These are phyloP conservation scores for Epichloe glyceriae DNA, from an alignment of 2,329 filamentous ascomycete genomes.

Conservation along the genomic window DNA sequence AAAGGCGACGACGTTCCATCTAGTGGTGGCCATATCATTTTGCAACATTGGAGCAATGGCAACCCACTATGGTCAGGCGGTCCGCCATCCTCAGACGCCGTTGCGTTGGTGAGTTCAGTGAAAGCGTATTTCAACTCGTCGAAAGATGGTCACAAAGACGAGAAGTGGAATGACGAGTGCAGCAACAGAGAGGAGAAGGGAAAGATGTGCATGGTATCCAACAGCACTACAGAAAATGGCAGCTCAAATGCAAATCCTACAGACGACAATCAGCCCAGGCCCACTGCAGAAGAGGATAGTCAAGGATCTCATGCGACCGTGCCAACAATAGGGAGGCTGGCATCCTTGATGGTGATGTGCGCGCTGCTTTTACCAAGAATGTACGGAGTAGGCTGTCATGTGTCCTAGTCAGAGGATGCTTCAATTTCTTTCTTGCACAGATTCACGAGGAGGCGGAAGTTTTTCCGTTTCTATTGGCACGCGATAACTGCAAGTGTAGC, in stretches of 20 bases:
- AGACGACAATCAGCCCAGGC: neutral
- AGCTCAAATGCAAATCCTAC: constrained; percentile 13
- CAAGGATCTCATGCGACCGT: neutral
- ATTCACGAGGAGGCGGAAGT: neutral
- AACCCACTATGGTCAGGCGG: constrained; percentile 59
- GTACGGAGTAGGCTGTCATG: neutral
- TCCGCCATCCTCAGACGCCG: constrained; percentile 49
- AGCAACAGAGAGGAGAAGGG: neutral
- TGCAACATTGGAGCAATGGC: constrained; percentile 72
- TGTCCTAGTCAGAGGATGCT: neutral
- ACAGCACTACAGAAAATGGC: constrained; percentile 11
- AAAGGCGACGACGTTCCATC: constrained; percentile 43
- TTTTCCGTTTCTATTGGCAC: neutral
- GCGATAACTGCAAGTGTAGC: neutral
- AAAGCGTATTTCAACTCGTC: constrained; percentile 74
- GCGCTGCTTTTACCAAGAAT: neutral
- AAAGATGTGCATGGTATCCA: constrained; percentile 14
- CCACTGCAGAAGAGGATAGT: neutral
- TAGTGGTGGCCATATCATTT: constrained; percentile 49
- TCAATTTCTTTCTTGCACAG: neutral
- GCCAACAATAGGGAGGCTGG: neutral
- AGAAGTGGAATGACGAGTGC: constrained; percentile 4
- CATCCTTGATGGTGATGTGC: neutral
- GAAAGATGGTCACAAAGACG: constrained; percentile 9
- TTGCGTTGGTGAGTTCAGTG: constrained; percentile 53